Percentiles rank a stretch among this genome's conserved stretches.
Evolutionary conservation across 768 basidiomycete species (phyloP).

Genomic region (Neoboletus subvelutipes): DNA sequence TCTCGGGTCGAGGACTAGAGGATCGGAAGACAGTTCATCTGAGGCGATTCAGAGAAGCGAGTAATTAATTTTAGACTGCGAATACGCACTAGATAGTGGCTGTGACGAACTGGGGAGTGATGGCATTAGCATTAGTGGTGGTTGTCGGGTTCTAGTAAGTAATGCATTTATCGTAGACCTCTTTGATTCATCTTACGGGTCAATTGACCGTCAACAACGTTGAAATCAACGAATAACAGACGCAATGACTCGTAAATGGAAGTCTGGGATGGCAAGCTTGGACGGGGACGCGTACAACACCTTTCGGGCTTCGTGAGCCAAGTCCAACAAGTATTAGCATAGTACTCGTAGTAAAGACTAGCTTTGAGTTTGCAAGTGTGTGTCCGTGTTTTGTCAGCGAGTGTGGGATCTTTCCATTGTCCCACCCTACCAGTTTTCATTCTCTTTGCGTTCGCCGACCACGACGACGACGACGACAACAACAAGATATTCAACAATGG

Average conservation of each 20-base stretch:
- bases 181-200: background rate
- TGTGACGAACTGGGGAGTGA: too few relatives aligned
- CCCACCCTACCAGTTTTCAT: background rate
- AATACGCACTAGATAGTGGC: background rate
- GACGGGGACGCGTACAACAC: background rate
- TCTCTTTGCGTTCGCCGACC: constrained; percentile 3
- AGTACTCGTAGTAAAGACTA: too few relatives aligned
- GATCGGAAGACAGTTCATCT: background rate
- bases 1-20: background rate
- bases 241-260: background rate
- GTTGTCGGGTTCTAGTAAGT: background rate
- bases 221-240: too few relatives aligned
- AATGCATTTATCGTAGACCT: background rate
- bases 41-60: background rate
- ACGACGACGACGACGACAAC: constrained; percentile 15
- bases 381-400: constrained; percentile 21
- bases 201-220: background rate
- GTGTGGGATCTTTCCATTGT: background rate
- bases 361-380: constrained; percentile 19
- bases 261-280: background rate
- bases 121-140: background rate
- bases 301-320: background rate
- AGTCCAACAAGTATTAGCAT: too few relatives aligned
- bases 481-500: constrained; percentile 42
- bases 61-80: background rate